A percentile compares a stretch with the other conserved stretches of the same genome.
Conservation (phyloP, 2,329 filamentous ascomycete species). For the Clonostachys sp. region DNA sequence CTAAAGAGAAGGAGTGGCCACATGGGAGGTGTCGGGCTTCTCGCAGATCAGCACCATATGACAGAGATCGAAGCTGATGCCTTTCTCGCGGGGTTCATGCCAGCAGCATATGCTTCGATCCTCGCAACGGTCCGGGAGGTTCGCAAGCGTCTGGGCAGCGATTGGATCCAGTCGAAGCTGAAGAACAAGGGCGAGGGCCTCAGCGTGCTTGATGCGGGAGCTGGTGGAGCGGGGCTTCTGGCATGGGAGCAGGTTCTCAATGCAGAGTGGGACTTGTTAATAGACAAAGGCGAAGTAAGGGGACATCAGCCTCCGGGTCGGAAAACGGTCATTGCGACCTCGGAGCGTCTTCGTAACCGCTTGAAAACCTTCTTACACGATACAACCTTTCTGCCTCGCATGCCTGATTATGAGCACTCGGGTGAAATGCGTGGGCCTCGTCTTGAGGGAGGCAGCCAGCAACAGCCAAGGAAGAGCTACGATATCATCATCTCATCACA, state of each 20-base stretch:
- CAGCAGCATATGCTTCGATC: constrained; percentile 64
- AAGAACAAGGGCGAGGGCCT: constrained; percentile 49
- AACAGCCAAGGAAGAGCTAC: constrained; percentile 68
- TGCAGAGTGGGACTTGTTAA: constrained; percentile 76
- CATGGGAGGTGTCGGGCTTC: constrained; percentile 61
- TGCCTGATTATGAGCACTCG: constrained; percentile 80
- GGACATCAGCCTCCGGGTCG: constrained; percentile 57
- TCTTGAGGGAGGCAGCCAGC: constrained; percentile 50
- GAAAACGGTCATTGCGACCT: constrained; percentile 76
- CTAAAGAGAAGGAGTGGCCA: constrained; percentile 54
- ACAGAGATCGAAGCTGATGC: constrained; percentile 70
- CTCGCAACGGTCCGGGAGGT: constrained; percentile 68
- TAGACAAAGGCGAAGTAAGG: constrained; percentile 36
- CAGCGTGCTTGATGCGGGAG: constrained; percentile 69
- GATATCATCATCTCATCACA: constrained; percentile 91
- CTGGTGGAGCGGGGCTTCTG: constrained; percentile 66
- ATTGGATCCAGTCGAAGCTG: constrained; percentile 65
- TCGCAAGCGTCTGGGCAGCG: constrained; percentile 64
- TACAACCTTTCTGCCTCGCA: constrained; percentile 84
- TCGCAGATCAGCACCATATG: constrained; percentile 63
- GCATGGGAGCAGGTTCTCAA: constrained; percentile 75
- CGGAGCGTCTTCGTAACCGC: constrained; percentile 69
- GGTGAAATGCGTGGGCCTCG: constrained; percentile 52
- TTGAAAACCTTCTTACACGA: constrained; percentile 75
- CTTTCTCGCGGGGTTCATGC: constrained; percentile 65